Evolutionary conservation across 306 rosid genomes (phyloP), one percentile per base, ranked within the genome.

Genomic region (Amphicarpaea edgeworthii): DNA sequence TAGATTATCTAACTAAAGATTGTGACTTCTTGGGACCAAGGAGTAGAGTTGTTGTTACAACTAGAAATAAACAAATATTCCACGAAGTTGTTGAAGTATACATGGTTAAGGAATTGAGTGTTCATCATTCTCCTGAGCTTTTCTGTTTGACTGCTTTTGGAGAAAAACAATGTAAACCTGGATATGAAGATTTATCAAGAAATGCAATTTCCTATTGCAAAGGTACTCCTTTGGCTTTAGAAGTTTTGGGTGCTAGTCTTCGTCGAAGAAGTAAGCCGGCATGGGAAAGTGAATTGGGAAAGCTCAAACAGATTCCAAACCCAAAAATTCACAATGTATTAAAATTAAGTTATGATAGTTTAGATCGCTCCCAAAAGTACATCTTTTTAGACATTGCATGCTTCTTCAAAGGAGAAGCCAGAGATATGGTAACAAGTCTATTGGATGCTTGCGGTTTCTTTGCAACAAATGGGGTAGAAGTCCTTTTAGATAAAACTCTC

Each of bases 401-500:
- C 50, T 45, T 45, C 16, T 14, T 12, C 6, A 45, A 14, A 3
- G 17, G 50, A 45, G 16, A 45, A 45, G 0, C 0, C 3, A 45
- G 50, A 12, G 50, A 45, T 3, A 12, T 0, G 6, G 17, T 45
- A 45, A 45, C 50, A 45, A 45, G 1, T 3, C 1, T 14, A 45
- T 0, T 45, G 2, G 50, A 45, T 12, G 50, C 50, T 45, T 45
- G 1, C 4, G 7, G 7, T 34, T 34, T 34, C 40, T 34, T 34
- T 34, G 9, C 9, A 34, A 4, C 40, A 6, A 6, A 8, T 34
- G 1, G 40, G 43, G 62, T 86, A 16, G 8, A 24, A 0, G 59
- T 9, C 16, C 78, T 83, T 7, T 0, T 37, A 2, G 71, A 76
- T 0, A 79, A 75, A 26, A 42, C 72, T 24, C 71, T 85, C 1